Evolutionary conservation across 1,284 basidiomycete species (phyloP).

Genomic region (Calocybe gambosa): DNA sequence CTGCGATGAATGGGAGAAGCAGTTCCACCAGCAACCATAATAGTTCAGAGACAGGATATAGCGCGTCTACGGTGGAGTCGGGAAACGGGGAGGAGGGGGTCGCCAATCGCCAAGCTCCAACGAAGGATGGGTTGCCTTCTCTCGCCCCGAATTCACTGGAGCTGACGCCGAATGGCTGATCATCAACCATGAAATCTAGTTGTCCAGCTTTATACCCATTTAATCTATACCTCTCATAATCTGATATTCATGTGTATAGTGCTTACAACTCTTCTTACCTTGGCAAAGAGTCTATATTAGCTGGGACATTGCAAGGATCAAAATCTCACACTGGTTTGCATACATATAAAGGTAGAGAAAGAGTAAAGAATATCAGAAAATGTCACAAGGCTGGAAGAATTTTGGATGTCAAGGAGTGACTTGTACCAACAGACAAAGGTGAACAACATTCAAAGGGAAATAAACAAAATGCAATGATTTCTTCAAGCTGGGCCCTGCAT

Average conservation of each 20-base stretch:
- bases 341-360: constrained; percentile 12
- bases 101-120: constrained; percentile 42
- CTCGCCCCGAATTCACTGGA: constrained; percentile 58
- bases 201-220: constrained; percentile 8
- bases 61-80: constrained; percentile 37
- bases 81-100: constrained; percentile 65
- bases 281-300: background rate
- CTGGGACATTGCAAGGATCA: constrained; percentile 1
- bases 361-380: constrained; percentile 7
- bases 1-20: constrained; percentile 35
- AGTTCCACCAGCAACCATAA: constrained; percentile 27
- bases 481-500: constrained; percentile 53
- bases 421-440: constrained; percentile 13
- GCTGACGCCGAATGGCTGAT: constrained; percentile 86
- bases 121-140: constrained; percentile 70
- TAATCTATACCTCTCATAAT: constrained; percentile 12
- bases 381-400: constrained; percentile 11
- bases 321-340: constrained; percentile 10
- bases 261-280: background rate
- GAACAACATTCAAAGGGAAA: constrained; percentile 21
- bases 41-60: constrained; percentile 23
- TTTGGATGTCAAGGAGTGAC: constrained; percentile 18
- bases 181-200: constrained; percentile 39
- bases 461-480: constrained; percentile 15
- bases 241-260: constrained; percentile 6